Evolutionary conservation across 2,329 filamentous ascomycete genomes (phyloP), one percentile per base, ranked within the genome.

Genomic region (Orbilia brochopaga): DNA sequence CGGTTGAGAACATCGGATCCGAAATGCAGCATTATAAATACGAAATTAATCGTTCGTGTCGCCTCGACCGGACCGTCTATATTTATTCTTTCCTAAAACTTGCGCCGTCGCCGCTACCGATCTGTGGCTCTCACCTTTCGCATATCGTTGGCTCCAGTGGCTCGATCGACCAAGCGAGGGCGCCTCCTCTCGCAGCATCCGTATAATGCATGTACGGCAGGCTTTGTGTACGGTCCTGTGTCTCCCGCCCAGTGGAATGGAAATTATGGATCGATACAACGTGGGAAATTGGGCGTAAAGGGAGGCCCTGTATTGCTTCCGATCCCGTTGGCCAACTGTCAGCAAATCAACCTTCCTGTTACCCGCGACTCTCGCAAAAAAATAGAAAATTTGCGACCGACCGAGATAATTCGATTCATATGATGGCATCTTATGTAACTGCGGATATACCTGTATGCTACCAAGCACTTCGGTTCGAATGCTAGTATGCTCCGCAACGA

Each of bases 321-420:
- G 48, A 64, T 50, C 54, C 66, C 46, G 57, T 63, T 59, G 66
- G 58, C 59, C 59, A 58, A 64, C 53, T 48, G 48, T 54, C 52
- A 70, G 58, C 66, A 48, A 60, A 57, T 70, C 59, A 70, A 70
- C 66, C 66, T 70, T 64, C 66, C 65, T 54, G 19, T 32, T 59
- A 59, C 54, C 65, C 52, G 59, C 65, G 46, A 63, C 19, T 11
- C 50, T 59, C 54, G 48, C 55, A 54, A 13, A 23, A 64, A 70
- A 69, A 17, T 58, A 53, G 15, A 64, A 70, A 69, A 17, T 58
- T 53, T 63, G 46, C 58, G 54, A 42, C 58, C 15, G 13, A 50
- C 27, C 32, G 21, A 23, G 24, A 10, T 23, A 32, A 8, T 32
- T 32, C 8, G 3, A 32, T 32, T 32, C 27, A 3, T 8, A 32